Conservation (phyloP, 2,329 filamentous ascomycete genomes). For the Monilinia laxa region DNA sequence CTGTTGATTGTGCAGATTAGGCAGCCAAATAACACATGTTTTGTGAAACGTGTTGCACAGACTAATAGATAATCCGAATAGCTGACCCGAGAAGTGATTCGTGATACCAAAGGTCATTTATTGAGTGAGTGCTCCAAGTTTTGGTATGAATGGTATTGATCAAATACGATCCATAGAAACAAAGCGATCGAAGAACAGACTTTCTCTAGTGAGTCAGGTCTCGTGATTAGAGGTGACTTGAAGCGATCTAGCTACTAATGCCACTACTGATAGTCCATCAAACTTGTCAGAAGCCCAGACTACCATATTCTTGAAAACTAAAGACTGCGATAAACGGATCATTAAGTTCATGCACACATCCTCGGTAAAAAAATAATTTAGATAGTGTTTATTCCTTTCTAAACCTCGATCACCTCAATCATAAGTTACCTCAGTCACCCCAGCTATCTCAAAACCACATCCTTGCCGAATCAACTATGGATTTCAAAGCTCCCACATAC, state of each 20-base stretch:
- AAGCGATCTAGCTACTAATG: neutral
- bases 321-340: neutral
- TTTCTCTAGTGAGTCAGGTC: neutral
- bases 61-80: neutral
- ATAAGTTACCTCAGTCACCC: neutral
- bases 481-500: slow-evolving; percentile 27
- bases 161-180: neutral
- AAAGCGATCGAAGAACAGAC: neutral
- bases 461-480: slow-evolving; percentile 28
- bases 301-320: neutral
- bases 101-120: neutral
- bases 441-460: neutral
- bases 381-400: neutral
- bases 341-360: neutral
- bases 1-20: neutral
- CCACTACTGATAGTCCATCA: neutral
- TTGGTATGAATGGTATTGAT: neutral
- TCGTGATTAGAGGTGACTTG: no score
- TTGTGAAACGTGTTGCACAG: neutral
- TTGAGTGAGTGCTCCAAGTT: neutral
- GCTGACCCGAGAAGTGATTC: neutral
- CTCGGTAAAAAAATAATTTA: neutral
- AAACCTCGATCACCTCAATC: neutral
- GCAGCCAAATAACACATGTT: neutral
- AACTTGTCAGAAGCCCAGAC: neutral